Evolutionary conservation across 2,329 filamentous ascomycete species (phyloP), one percentile per base, ranked within the genome.

Genomic region (Fusarium kyushuense): DNA sequence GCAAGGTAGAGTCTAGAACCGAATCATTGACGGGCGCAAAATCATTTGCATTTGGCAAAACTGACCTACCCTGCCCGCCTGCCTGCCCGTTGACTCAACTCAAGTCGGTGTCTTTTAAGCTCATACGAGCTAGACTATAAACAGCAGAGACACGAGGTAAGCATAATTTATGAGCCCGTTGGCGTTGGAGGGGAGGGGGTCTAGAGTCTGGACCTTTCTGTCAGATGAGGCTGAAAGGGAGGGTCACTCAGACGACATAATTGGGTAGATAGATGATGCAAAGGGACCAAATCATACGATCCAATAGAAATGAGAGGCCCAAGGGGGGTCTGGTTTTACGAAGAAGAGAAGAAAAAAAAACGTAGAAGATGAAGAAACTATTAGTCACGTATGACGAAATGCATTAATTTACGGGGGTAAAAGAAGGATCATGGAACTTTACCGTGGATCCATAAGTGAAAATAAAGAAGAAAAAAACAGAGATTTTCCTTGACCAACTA

Each of bases 361-460:
- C 7, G 13, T 1, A 32, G 16, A 36, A 10, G 25, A 9, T n/a
- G 33, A 43, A 52, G 63, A 51, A 57, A 58, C 58, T 61, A 71
- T 72, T 69, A 73, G 71, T 72, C 71, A 70, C 33, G 57, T 36
- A 63, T 71, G 68, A 70, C 65, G 59, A 61, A 65, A 62, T 54
- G 17, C 43, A n/a, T 30, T 54, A 25, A 21, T 21, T 27, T 19
- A 61, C 43, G 46, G 35, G 58, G 48, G 58, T 38, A 21, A 49
- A 53, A 51, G 65, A 68, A 68, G 27, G 33, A 16, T 51, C 65
- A 57, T 69, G 53, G 65, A 73, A 72, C 45, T 52, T 48, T 57
- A 65, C 41, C 56, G 56, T 67, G 63, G 51, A 48, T 38, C 53
- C 29, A 48, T 55, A 32, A 43, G 35, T 6, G 9, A 42, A 25